Conservation (phyloP, 2,329 filamentous ascomycete genomes). For the Biscogniauxia sp. region DNA sequence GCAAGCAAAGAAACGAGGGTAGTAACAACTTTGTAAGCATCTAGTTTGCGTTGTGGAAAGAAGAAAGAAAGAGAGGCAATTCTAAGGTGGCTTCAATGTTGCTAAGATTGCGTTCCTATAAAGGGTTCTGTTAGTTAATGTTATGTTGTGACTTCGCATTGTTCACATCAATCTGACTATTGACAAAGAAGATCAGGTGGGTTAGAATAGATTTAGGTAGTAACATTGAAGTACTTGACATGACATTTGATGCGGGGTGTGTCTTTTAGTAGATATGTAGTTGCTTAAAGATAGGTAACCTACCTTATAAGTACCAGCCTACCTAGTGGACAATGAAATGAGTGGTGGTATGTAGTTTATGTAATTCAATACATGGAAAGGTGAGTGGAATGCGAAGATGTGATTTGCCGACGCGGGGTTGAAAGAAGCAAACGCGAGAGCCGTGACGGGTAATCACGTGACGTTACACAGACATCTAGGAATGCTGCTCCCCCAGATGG, state of each 20-base stretch:
- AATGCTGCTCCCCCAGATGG: neutral
- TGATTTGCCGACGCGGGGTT: conserved; percentile 12
- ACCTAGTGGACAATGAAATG: no score
- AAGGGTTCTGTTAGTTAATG: no score
- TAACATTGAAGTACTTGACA: no score
- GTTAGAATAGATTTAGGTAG: neutral
- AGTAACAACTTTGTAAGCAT: neutral
- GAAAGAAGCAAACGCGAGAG: conserved; percentile 17
- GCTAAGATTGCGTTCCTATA: no score
- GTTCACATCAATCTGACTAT: neutral
- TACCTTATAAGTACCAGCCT: no score
- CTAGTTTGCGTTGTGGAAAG: neutral
- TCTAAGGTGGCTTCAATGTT: neutral
- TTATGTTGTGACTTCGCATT: conserved; percentile 5
- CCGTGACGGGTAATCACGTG: conserved; percentile 28
- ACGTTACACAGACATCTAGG: neutral
- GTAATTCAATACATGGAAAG: neutral
- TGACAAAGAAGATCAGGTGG: neutral
- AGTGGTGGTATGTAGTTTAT: neutral
- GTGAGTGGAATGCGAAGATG: neutral
- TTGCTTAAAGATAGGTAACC: no score
- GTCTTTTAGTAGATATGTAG: no score
- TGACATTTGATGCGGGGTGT: no score
- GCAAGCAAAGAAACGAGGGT: neutral
- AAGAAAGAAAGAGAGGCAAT: conserved; percentile 1